Evolutionary conservation across 2,329 filamentous ascomycete species (phyloP), one percentile per base, ranked within the genome.

Genomic region (Ambrosiella cleistominuta): DNA sequence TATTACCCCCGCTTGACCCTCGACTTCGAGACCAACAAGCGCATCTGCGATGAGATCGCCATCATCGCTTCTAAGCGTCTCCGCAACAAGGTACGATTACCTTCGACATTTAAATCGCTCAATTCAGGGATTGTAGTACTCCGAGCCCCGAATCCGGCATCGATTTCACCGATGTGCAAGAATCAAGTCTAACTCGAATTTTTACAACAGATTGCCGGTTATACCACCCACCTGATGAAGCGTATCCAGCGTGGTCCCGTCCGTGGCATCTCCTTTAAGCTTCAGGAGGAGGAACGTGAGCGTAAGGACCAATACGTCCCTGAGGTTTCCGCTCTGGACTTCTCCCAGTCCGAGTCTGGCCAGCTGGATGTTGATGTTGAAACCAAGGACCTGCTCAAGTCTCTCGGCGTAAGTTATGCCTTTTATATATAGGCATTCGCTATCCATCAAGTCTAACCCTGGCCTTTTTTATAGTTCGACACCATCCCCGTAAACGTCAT

Each of bases 21-120:
- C 71, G 93, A 98, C 81, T 98, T 98, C 80, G 93, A 98, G 85
- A 95, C 88, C 83, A 96, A 96, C 86, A 96, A 96, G 87, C 82
- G 89, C 70, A 94, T 97, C 71, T 97, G 93, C 80, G 93, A 97
- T 89, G 93, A 98, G 79, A 93, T 98, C 69, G 93, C 93, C 71
- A 95, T 98, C 76, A 98, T 98, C 72, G 88, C 93, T 68, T 94
- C 86, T 69, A 98, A 98, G 88, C 85, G 94, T 73, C 86, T 98
- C 70, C 85, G 93, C 79, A 98, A 98, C 86, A 98, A 98, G 88
- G 88, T 94, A 66, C 15, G 54, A 42, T 19, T 17, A 13, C 6
- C 38, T 44, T 49, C 44, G 17, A 39, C 15, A 13, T 42, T 9
- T n/a, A 7, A 53, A 50, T 45, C 27, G 7, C 8, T 19, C 4